Base-by-base conservation (phyloP, 345 rosid species). In the Rhodamnia argentea region DNA sequence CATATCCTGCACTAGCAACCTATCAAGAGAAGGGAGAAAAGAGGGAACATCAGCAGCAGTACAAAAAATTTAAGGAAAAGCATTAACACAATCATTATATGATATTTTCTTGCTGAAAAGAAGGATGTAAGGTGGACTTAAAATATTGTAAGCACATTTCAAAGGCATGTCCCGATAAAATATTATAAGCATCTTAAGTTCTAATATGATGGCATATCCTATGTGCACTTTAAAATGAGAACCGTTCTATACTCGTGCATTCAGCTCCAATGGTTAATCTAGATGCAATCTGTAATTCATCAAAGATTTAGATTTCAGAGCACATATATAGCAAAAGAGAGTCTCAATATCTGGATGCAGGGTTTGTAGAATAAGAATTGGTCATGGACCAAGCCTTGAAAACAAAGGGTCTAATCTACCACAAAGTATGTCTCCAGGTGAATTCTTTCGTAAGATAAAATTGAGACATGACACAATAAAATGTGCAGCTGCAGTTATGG, bases 1-100 rank as follows among this genome's bases (percentile, higher is more conserved):
- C 97, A 91, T 91, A 97, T 88, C 98, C 98, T 32, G 94, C 95
- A 88, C 95, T 91, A 86, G 92, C 98, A 87, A 97, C 94, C 99
- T 96, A 88, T 82, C 70, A 60, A 86, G 82, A 59, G 51, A 88
- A 87, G 62, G 82, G 81, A 88, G 20, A 44, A 88, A 84, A 84
- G 84, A 85, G 50, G 82, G 84, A 87, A 42, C 32, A 29, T 37
- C 83, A 29, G 55, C 32, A 24, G 40, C 76, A 7, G 42, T 27
- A 58, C 62, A 54, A n/a, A 44, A 42, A 54, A 81, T 42, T 13
- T 26, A 62, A 51, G 83, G 22, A 53, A 26, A 85, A 4, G 26
- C 84, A 16, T 42, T 52, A 47, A 37, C 52, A 75, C 12, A 37
- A 27, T 47, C 83, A 23, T 53, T 52, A 56, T 40, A 51, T 15